phyloP scores from a whole-genome alignment of 192 early-diverging fungal species.

The Chytriomyces sp. region DNA sequence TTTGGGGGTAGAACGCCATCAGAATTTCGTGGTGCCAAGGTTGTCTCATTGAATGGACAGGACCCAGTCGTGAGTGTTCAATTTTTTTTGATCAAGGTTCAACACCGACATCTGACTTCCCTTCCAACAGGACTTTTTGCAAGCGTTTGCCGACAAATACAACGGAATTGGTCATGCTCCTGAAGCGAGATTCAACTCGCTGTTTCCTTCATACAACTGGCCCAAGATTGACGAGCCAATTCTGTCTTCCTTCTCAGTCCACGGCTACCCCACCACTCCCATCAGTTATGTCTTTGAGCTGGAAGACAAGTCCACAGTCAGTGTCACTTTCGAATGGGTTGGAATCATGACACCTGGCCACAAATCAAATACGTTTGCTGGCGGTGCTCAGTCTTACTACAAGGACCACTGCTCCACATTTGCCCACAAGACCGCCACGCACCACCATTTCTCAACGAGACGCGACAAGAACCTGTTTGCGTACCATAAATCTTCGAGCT shows the following conservation, averaged over 20 bases:
- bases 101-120: background rate
- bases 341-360: background rate
- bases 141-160: slow-evolving; percentile 27
- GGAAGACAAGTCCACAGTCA: slow-evolving; percentile 33
- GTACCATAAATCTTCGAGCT: background rate
- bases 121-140: slow-evolving; percentile 20
- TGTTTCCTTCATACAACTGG: slow-evolving; percentile 16
- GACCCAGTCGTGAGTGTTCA: slow-evolving; percentile 7
- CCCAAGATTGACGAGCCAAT: background rate
- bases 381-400: background rate
- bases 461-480: background rate
- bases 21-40: background rate
- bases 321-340: background rate
- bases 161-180: background rate
- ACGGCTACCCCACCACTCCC: background rate
- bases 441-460: background rate
- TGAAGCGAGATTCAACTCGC: slow-evolving; percentile 29
- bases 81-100: background rate
- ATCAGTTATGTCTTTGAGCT: background rate
- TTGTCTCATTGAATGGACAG: slow-evolving; percentile 5
- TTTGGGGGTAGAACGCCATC: background rate
- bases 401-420: background rate
- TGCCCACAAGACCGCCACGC: background rate
- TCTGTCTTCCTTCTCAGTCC: background rate
- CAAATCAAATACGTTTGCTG: background rate